phyloP scores from a whole-genome alignment of 2,329 filamentous ascomycete genomes.

The Zasmidium citrigriseum region DNA sequence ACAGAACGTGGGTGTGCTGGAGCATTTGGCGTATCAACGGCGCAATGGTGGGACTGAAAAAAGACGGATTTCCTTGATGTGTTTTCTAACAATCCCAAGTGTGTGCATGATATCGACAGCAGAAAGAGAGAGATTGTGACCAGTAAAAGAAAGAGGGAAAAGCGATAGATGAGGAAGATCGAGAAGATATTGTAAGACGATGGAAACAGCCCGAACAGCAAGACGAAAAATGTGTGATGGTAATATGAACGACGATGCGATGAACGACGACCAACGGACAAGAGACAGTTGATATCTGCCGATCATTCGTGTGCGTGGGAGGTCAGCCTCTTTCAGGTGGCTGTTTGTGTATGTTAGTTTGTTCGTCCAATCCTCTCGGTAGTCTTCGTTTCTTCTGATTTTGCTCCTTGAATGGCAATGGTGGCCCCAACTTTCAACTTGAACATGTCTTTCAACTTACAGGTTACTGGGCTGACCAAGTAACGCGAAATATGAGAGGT shows the following conservation, averaged over 20 bases:
- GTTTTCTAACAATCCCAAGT: not conserved
- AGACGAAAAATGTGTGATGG: not conserved
- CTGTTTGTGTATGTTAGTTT: slow-evolving; percentile 1
- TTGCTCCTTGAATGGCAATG: not conserved
- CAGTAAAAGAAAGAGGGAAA: slow-evolving; percentile 2
- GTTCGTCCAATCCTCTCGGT: not conserved
- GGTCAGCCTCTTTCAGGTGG: not conserved
- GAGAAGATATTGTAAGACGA: slow-evolving; percentile 1
- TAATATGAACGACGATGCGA: slow-evolving; percentile 2
- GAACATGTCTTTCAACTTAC: not conserved
- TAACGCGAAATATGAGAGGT: not conserved
- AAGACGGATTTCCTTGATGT: not conserved
- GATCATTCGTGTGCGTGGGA: not conserved
- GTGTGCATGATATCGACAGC: slow-evolving; percentile 9
- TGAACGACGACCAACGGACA: not conserved
- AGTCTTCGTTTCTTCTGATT: not conserved
- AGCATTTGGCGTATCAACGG: slow-evolving; percentile 3
- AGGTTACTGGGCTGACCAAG: not conserved
- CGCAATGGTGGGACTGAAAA: not conserved
- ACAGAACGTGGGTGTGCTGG: not conserved
- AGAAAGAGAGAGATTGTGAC: slow-evolving; percentile 2
- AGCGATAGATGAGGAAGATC: slow-evolving; percentile 11
- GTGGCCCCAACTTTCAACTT: not conserved
- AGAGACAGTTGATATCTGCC: not conserved
- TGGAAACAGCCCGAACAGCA: no score